Percentiles rank a stretch among this genome's conserved stretches.
These are phyloP conservation scores for Austroboletus rostrupii DNA, from an alignment of 1,284 basidiomycete species.

Conservation along the genomic window DNA sequence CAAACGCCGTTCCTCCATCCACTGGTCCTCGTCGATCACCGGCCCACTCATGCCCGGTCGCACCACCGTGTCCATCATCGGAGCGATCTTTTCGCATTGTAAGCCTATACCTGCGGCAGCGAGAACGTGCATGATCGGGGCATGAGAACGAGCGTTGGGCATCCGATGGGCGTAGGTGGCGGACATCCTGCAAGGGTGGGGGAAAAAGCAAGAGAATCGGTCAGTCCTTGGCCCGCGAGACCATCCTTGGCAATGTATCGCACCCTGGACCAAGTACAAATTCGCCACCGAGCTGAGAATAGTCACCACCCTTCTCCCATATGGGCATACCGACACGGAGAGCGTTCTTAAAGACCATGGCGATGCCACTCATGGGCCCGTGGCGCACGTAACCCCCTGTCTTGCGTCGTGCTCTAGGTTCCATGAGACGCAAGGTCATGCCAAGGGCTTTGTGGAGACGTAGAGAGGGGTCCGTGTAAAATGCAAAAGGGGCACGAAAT, in stretches of 20 bases:
- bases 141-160: slow-evolving; percentile 66
- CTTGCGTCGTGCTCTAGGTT: slow-evolving; percentile 31
- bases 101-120: slow-evolving; percentile 50
- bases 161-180: slow-evolving; percentile 72
- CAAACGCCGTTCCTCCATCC: too few relatives aligned
- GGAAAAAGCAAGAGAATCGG: background rate
- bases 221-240: slow-evolving; percentile 14
- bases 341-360: slow-evolving; percentile 66
- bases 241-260: slow-evolving; percentile 18
- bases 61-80: slow-evolving; percentile 3
- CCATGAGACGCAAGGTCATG: slow-evolving; percentile 57
- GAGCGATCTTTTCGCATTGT: slow-evolving; percentile 19
- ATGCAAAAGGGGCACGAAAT: slow-evolving; percentile 53
- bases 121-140: slow-evolving; percentile 64
- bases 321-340: slow-evolving; percentile 71
- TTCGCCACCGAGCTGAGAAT: slow-evolving; percentile 81
- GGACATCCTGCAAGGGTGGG: slow-evolving; percentile 41
- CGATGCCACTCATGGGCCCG: slow-evolving; percentile 59
- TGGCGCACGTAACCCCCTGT: slow-evolving; percentile 63
- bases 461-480: slow-evolving; percentile 78
- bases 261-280: slow-evolving; percentile 81
- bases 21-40: slow-evolving; percentile 36
- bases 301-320: slow-evolving; percentile 76
- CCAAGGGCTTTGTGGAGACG: slow-evolving; percentile 71
- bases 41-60: slow-evolving; percentile 17